These are phyloP conservation scores for Xanthoparmelia taractica DNA, from an alignment of 495 filamentous ascomycete species.

Conservation along the genomic window DNA sequence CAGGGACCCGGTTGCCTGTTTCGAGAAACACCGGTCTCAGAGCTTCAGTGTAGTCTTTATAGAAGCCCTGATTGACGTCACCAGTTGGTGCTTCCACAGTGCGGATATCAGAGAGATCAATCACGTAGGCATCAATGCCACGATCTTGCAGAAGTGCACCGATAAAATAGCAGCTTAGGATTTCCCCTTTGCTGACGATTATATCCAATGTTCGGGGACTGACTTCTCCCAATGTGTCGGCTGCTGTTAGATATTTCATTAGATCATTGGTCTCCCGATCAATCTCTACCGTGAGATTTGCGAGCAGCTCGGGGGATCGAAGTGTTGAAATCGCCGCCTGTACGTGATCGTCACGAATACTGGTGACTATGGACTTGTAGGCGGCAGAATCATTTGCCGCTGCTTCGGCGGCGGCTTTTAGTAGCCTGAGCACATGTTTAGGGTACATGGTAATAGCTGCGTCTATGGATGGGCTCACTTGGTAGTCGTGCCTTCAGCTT, in stretches of 20 bases:
- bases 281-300: constrained; percentile 52
- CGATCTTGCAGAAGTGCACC: constrained; percentile 67
- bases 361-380: background rate
- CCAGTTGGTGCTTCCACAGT: constrained; percentile 52
- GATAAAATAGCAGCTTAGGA: constrained; percentile 82
- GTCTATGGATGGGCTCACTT: constrained; percentile 54
- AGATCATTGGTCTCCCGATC: constrained; percentile 63
- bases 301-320: constrained; percentile 39
- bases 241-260: constrained; percentile 51
- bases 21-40: constrained; percentile 59
- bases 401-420: constrained; percentile 2
- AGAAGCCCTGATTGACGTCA: constrained; percentile 65
- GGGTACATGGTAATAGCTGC: constrained; percentile 20
- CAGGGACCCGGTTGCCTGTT: constrained; percentile 62
- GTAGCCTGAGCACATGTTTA: background rate
- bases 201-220: constrained; percentile 77
- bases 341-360: background rate
- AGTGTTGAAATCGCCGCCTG: background rate
- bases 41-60: constrained; percentile 56
- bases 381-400: background rate
- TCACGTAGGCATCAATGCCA: constrained; percentile 71
- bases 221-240: constrained; percentile 59
- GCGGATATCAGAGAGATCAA: constrained; percentile 72
- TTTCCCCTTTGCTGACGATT: constrained; percentile 86
- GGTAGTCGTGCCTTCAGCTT: constrained; percentile 85